Conservation (phyloP, 805 yeast genomes). For the Lipomyces yamadae region DNA sequence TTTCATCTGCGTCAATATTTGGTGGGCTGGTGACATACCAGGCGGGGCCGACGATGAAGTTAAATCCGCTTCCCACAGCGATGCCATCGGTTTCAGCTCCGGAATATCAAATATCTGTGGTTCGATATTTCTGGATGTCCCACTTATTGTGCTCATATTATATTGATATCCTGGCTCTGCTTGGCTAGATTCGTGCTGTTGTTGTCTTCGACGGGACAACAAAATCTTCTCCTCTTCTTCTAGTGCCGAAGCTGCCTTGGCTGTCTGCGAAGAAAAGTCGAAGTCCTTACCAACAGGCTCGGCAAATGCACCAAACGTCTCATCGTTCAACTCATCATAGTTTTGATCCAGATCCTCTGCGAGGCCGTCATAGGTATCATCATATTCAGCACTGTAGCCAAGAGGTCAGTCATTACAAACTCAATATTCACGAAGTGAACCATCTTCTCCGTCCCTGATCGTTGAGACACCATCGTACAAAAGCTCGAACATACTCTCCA, state of each 20-base stretch:
- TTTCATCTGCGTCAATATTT: background rate
- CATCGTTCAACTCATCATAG: conserved; percentile 80
- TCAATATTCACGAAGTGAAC: background rate
- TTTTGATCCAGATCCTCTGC: conserved; percentile 67
- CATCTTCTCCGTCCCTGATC: background rate
- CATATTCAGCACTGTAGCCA: conserved; percentile 50
- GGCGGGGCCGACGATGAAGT: conserved; percentile 18
- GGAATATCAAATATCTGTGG: conserved; percentile 37
- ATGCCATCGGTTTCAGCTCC: conserved; percentile 67
- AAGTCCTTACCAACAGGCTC: conserved; percentile 64
- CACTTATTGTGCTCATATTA: conserved; percentile 48
- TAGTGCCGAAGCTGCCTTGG: conserved; percentile 41
- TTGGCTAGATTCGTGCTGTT: conserved; percentile 46
- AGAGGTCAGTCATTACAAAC: background rate
- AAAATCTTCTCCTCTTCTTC: conserved; percentile 39
- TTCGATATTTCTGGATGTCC: background rate
- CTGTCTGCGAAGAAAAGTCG: conserved; percentile 58
- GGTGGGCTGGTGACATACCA: background rate
- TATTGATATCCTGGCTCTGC: conserved; percentile 3
- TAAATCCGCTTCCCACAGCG: conserved; percentile 60
- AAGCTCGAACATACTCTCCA: conserved; percentile 8
- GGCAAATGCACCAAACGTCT: conserved; percentile 67
- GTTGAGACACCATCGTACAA: background rate
- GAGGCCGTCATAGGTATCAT: conserved; percentile 80
- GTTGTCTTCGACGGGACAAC: conserved; percentile 18